phyloP scores from a whole-genome alignment of 441 rosid genomes.

The Manihot esculenta region DNA sequence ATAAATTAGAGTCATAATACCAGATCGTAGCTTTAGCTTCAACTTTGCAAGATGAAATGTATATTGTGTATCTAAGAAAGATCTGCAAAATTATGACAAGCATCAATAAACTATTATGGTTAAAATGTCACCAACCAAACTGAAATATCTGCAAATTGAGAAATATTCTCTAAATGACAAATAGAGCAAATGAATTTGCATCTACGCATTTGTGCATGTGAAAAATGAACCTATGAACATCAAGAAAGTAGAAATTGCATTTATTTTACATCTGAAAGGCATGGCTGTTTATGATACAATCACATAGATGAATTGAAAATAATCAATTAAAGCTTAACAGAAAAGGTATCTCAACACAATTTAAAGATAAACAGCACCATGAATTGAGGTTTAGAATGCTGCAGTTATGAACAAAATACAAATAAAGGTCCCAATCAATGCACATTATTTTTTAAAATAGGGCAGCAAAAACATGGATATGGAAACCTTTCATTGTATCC shows the following conservation, averaged over 20 bases:
- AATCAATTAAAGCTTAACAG: neutral
- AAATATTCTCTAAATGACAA: neutral
- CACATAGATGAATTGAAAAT: neutral
- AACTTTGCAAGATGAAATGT: constrained; percentile 69
- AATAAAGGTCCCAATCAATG: neutral
- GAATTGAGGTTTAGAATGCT: neutral
- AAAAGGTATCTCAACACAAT: neutral
- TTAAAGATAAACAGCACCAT: neutral
- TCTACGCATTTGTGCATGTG: neutral
- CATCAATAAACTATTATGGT: constrained; percentile 19
- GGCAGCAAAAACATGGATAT: neutral
- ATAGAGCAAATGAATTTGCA: neutral
- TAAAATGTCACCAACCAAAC: neutral
- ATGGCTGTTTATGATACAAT: neutral
- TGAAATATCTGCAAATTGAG: neutral
- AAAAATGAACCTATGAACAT: neutral
- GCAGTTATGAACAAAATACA: neutral
- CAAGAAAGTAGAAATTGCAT: neutral
- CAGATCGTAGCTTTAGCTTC: constrained; percentile 79
- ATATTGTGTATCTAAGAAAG: constrained; percentile 90
- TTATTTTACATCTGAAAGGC: neutral
- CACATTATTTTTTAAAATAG: neutral
- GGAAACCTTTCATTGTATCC: neutral
- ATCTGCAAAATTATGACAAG: constrained; percentile 52
- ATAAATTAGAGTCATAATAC: constrained; percentile 84